These are phyloP conservation scores for Metarhizium humberi DNA, from an alignment of 2,329 filamentous ascomycete species.

Conservation along the genomic window DNA sequence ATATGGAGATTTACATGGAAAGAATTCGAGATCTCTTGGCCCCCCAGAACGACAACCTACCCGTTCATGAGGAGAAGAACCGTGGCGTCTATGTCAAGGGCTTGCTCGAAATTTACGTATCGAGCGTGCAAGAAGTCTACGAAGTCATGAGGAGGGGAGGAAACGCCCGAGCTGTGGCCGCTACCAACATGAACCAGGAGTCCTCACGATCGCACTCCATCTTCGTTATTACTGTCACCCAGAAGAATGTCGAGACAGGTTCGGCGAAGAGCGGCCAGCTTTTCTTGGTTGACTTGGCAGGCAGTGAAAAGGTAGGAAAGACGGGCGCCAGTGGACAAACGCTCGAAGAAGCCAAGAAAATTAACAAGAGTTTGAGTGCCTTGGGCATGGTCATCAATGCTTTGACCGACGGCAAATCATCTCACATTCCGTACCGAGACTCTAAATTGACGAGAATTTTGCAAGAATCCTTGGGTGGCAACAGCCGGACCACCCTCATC, in stretches of 20 bases:
- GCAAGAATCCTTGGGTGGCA: conserved; percentile 94
- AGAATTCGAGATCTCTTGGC: conserved; percentile 87
- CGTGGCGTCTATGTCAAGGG: conserved; percentile 95
- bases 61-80: conserved; percentile 96
- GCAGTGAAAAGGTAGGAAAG: conserved; percentile 98
- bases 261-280: conserved; percentile 94
- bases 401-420: conserved; percentile 92
- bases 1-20: conserved; percentile 99
- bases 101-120: conserved; percentile 88
- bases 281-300: conserved; percentile 94
- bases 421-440: conserved; percentile 92
- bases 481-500: conserved; percentile 95
- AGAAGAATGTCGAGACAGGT: conserved; percentile 95
- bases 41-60: conserved; percentile 91
- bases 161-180: conserved; percentile 78
- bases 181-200: conserved; percentile 99
- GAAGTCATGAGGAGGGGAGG: conserved; percentile 94
- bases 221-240: conserved; percentile 91
- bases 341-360: conserved; percentile 97
- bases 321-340: conserved; percentile 96
- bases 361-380: conserved; percentile 98
- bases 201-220: conserved; percentile 98
- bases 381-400: conserved; percentile 99
- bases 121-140: conserved; percentile 90
- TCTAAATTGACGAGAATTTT: conserved; percentile 95